Evolutionary conservation across 1,139 yeast genomes (phyloP).

Genomic region (Debaryomycetaceae sp.): DNA sequence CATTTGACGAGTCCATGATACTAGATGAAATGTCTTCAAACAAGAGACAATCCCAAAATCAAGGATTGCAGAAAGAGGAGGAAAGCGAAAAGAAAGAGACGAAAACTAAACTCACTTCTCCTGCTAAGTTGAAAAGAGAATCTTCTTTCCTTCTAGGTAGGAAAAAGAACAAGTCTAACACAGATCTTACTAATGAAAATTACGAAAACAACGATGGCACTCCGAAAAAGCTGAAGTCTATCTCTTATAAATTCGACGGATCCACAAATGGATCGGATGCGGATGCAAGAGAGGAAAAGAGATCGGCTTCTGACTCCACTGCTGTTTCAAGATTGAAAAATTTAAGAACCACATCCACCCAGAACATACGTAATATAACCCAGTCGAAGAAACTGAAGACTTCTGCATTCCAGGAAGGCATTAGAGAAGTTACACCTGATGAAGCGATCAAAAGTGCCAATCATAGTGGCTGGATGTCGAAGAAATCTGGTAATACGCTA

Average conservation of each 20-base stretch:
- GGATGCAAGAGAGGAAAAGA: conserved; percentile 24
- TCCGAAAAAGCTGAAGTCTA: conserved; percentile 36
- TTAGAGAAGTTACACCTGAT: conserved; percentile 68
- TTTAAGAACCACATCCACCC: conserved; percentile 43
- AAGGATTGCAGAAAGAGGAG: conserved; percentile 4
- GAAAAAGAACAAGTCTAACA: conserved; percentile 3
- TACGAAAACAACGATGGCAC: conserved; percentile 12
- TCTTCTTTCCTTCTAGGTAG: conserved; percentile 1
- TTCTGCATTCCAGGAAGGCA: conserved; percentile 93
- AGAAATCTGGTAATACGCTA: conserved; percentile 77
- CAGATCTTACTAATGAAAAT: conserved; percentile 30
- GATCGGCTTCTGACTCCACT: conserved; percentile 31
- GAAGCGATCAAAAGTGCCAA: conserved; percentile 77
- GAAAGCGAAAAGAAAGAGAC: conserved; percentile 8
- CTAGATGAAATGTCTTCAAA: conserved; percentile 6
- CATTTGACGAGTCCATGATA: conserved; percentile 11
- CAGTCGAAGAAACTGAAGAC: conserved; percentile 61
- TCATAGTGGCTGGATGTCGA: conserved; percentile 93
- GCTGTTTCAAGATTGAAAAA: conserved; percentile 35
- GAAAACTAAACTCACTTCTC: conserved; percentile 4
- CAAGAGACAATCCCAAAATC: background rate
- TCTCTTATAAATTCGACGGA: conserved; percentile 13
- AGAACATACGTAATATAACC: conserved; percentile 41
- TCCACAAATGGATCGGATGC: conserved; percentile 5
- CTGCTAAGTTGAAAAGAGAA: conserved; percentile 4